A percentile compares a stretch with the other conserved stretches of the same genome.
These are phyloP conservation scores for Ceratocystis cubensis DNA, from an alignment of 2,329 filamentous ascomycete species.

Conservation along the genomic window DNA sequence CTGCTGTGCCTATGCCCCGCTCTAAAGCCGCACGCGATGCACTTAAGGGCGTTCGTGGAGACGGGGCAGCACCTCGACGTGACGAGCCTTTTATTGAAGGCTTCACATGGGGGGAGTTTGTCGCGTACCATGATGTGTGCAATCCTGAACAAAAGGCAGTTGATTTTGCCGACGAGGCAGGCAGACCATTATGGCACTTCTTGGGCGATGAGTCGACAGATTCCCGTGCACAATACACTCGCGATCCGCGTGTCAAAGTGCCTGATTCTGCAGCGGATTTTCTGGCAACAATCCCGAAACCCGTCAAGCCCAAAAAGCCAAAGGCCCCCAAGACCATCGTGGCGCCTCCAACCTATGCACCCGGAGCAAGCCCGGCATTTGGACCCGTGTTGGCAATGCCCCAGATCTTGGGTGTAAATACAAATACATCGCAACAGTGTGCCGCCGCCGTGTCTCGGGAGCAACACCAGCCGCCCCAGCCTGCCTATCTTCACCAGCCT, in stretches of 20 bases:
- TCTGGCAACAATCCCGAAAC: slow-evolving; percentile 53
- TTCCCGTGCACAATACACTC: slow-evolving; percentile 79
- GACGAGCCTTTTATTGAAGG: slow-evolving; percentile 56
- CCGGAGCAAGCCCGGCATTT: neutral
- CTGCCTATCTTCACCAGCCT: neutral
- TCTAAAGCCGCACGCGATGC: slow-evolving; percentile 45
- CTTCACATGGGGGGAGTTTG: slow-evolving; percentile 69
- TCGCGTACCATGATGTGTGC: slow-evolving; percentile 38
- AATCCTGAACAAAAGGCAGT: slow-evolving; percentile 24
- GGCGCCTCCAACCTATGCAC: neutral
- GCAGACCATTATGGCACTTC: slow-evolving; percentile 65
- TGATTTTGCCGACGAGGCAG: slow-evolving; percentile 33
- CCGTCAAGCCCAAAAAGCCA: slow-evolving; percentile 29
- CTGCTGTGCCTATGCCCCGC: slow-evolving; percentile 55
- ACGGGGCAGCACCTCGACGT: slow-evolving; percentile 50
- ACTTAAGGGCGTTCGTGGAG: slow-evolving; percentile 52
- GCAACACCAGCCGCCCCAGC: neutral
- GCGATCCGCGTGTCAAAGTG: slow-evolving; percentile 48
- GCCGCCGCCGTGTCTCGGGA: neutral
- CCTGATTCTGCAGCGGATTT: slow-evolving; percentile 61
- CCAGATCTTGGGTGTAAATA: neutral
- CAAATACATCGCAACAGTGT: neutral
- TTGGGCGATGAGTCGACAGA: slow-evolving; percentile 78
- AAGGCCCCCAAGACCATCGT: neutral
- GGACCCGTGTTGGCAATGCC: neutral